Evolutionary conservation across 2,329 filamentous ascomycete genomes (phyloP).

Genomic region (Pestalotiopsis sp.): DNA sequence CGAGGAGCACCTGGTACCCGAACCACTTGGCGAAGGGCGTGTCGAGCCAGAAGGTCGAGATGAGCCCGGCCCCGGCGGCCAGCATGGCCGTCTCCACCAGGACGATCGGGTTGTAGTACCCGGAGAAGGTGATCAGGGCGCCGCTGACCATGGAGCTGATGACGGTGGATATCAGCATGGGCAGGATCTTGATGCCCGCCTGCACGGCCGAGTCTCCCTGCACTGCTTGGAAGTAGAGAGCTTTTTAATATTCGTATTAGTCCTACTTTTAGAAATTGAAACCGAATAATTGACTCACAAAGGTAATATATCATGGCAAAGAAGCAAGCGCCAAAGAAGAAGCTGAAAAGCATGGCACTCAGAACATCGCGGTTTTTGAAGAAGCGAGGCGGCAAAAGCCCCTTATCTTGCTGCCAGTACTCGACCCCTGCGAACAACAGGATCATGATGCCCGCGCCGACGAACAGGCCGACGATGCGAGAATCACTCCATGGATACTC

Average conservation of each 20-base stretch:
- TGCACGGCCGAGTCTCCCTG: conserved; percentile 50
- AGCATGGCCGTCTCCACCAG: conserved; percentile 34
- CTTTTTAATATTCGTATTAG: conserved; percentile 22
- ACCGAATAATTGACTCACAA: too few species aligned
- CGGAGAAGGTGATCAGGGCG: conserved; percentile 29
- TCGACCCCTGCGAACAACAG: conserved; percentile 47
- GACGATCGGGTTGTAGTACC: conserved; percentile 43
- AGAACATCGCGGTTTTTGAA: conserved; percentile 44
- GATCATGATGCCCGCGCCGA: conserved; percentile 46
- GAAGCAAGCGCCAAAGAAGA: conserved; percentile 52
- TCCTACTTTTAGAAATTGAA: too few species aligned
- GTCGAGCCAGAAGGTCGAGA: conserved; percentile 50
- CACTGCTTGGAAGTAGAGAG: conserved; percentile 53
- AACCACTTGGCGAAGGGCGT: conserved; percentile 53
- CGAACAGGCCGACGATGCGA: conserved; percentile 51
- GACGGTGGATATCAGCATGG: conserved; percentile 48
- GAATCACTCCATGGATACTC: conserved; percentile 50
- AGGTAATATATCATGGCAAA: conserved; percentile 56
- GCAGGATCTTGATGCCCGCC: conserved; percentile 54
- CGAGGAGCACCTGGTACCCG: conserved; percentile 57
- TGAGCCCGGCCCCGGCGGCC: conserved; percentile 49
- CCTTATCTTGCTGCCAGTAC: conserved; percentile 45
- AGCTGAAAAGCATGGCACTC: conserved; percentile 37
- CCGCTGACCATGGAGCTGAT: conserved; percentile 44
- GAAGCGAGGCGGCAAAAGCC: conserved; percentile 49